Conservation (phyloP, 495 filamentous ascomycete species). For the Tuber borchii region DNA sequence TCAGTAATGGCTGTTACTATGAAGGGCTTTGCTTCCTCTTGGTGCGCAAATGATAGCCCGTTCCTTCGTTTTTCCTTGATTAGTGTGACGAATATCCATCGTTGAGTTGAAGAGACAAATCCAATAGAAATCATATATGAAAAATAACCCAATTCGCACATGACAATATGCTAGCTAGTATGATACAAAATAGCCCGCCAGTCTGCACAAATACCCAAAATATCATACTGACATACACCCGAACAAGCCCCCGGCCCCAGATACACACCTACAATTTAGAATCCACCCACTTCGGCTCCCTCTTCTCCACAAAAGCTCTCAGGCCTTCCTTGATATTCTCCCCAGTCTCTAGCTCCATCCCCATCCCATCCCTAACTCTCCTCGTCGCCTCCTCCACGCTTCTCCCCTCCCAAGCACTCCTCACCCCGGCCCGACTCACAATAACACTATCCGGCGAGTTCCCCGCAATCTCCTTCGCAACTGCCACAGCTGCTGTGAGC, state of each 20-base stretch:
- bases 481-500: slow-evolving; percentile 49
- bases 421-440: slow-evolving; percentile 59
- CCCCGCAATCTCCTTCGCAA: slow-evolving; percentile 50
- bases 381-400: slow-evolving; percentile 60
- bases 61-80: not conserved
- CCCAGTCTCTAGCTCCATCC: slow-evolving; percentile 54
- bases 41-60: not conserved
- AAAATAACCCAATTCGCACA: not conserved
- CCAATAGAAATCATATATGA: not conserved
- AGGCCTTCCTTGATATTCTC: slow-evolving; percentile 75
- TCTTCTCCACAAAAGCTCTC: slow-evolving; percentile 71
- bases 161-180: not conserved
- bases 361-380: slow-evolving; percentile 54
- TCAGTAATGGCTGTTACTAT: slow-evolving; percentile 16
- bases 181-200: not conserved
- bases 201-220: not conserved
- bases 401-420: slow-evolving; percentile 54
- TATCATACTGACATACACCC: not conserved
- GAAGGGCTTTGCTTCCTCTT: not conserved
- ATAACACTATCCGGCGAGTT: slow-evolving; percentile 70
- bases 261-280: slow-evolving; percentile 56
- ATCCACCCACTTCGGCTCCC: slow-evolving; percentile 63
- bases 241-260: not conserved
- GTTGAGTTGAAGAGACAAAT: not conserved
- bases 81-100: not conserved